Evolutionary conservation across 2,329 filamentous ascomycete genomes (phyloP).

Genomic region (Cercospora sp.): DNA sequence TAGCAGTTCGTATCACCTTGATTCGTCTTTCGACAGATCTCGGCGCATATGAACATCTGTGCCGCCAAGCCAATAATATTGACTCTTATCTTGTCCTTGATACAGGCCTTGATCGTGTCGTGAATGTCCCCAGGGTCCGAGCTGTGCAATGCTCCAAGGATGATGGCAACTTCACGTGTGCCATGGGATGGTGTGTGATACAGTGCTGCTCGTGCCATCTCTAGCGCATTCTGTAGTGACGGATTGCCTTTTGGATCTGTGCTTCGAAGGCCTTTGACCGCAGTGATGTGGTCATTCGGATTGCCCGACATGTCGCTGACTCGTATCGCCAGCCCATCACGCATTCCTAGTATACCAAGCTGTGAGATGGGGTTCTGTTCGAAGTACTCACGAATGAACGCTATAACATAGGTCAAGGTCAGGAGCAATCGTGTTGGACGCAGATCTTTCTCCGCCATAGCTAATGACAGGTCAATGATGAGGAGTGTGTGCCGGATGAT

Average conservation of each 20-base stretch:
- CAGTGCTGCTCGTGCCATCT: conserved; percentile 90
- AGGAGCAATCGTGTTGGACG: conserved; percentile 84
- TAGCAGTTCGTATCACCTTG: conserved; percentile 74
- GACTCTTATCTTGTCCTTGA: conserved; percentile 81
- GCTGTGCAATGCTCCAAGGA: conserved; percentile 87
- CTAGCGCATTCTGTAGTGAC: conserved; percentile 83
- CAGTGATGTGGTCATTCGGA: conserved; percentile 80
- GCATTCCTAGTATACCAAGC: conserved; percentile 87
- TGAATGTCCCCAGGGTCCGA: conserved; percentile 95
- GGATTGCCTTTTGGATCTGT: conserved; percentile 53
- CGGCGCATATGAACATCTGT: conserved; percentile 86
- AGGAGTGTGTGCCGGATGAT: conserved; percentile 96
- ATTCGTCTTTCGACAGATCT: conserved; percentile 86
- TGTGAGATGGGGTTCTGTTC: conserved; percentile 99
- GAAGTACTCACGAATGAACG: conserved; percentile 92
- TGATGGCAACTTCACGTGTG: conserved; percentile 85
- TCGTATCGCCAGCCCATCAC: conserved; percentile 81
- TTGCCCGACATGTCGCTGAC: conserved; percentile 91
- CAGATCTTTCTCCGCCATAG: conserved; percentile 94
- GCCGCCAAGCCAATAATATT: conserved; percentile 88
- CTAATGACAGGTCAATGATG: conserved; percentile 85
- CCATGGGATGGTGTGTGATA: conserved; percentile 92
- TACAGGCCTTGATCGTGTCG: conserved; percentile 76
- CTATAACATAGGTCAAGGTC: conserved; percentile 75
- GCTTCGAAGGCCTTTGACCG: conserved; percentile 59